phyloP scores from a whole-genome alignment of 768 basidiomycete genomes.

The Boletus subparvulus region DNA sequence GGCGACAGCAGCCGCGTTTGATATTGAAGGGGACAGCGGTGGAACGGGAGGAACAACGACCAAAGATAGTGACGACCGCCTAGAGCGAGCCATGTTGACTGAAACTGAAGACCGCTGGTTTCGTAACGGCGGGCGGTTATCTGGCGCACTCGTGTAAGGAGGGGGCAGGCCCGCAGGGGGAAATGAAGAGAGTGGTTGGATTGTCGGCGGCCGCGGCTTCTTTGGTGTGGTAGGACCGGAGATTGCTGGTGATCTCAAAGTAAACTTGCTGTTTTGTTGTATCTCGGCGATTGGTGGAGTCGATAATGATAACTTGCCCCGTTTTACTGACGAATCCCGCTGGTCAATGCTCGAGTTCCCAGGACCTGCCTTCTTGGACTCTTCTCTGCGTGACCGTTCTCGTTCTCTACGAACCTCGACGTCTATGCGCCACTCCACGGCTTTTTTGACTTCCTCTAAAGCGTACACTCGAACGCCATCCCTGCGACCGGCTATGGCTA shows the following conservation, averaged over 20 bases:
- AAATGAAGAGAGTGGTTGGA: slow-evolving; percentile 19
- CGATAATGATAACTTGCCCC: slow-evolving; percentile 48
- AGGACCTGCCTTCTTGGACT: slow-evolving; percentile 51
- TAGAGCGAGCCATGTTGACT: slow-evolving; percentile 44
- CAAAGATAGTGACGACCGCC: slow-evolving; percentile 56
- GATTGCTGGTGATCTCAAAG: slow-evolving; percentile 21
- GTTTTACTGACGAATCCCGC: slow-evolving; percentile 48
- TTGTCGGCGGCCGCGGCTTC: slow-evolving; percentile 28
- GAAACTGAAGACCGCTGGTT: slow-evolving; percentile 44
- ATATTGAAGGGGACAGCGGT: slow-evolving; percentile 38
- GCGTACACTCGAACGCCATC: slow-evolving; percentile 89
- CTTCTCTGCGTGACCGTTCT: slow-evolving; percentile 68
- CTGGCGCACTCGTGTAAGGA: slow-evolving; percentile 49
- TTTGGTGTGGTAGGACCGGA: slow-evolving; percentile 18
- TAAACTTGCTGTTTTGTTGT: slow-evolving; percentile 19
- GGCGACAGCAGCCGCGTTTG: slow-evolving; percentile 32
- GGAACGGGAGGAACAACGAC: slow-evolving; percentile 47
- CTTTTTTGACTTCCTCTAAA: slow-evolving; percentile 80
- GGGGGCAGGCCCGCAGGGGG: slow-evolving; percentile 59
- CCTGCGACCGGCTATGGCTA: slow-evolving; percentile 82
- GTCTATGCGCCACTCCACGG: slow-evolving; percentile 86
- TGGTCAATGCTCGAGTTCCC: slow-evolving; percentile 36
- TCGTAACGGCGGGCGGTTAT: slow-evolving; percentile 36
- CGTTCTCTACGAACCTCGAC: slow-evolving; percentile 73
- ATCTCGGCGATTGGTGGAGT: slow-evolving; percentile 43